Evolutionary conservation across 164 flowering plant species (phyloP).

Genomic region (Kingdonia uniflora): DNA sequence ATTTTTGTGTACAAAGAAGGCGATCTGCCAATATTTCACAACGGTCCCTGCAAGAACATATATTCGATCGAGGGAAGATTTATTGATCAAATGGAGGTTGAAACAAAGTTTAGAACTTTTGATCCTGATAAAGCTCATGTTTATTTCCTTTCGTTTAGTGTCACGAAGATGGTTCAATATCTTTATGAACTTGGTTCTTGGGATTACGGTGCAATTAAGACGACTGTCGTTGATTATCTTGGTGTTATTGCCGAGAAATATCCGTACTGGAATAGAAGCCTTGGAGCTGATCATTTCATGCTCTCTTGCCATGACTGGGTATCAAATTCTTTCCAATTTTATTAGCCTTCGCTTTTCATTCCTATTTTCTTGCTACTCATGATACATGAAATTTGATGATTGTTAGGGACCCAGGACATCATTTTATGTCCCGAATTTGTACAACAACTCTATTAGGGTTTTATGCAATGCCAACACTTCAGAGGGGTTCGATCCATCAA

Average conservation of each 20-base stretch:
- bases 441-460: conserved; percentile 11
- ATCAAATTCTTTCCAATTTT: background rate
- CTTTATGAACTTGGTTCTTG: conserved; percentile 22
- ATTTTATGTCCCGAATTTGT: conserved; percentile 1
- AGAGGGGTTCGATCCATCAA: conserved; percentile 8
- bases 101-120: conserved; percentile 19
- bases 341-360: background rate
- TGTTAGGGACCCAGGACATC: conserved; percentile 8
- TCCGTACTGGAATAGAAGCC: conserved; percentile 55
- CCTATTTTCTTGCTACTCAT: background rate
- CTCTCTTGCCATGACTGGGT: conserved; percentile 68
- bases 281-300: conserved; percentile 57
- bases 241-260: conserved; percentile 19
- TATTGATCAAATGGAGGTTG: conserved; percentile 35
- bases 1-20: conserved; percentile 53
- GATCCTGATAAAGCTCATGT: conserved; percentile 40
- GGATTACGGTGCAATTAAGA: conserved; percentile 15
- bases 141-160: conserved; percentile 49
- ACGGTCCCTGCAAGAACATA: conserved; percentile 42
- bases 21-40: conserved; percentile 38
- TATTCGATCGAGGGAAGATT: conserved; percentile 47
- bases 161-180: conserved; percentile 35
- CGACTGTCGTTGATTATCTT: conserved; percentile 30
- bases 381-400: background rate
- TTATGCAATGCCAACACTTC: conserved; percentile 13